phyloP scores from a whole-genome alignment of 2,329 filamentous ascomycete species.

The Colletotrichum costaricense region DNA sequence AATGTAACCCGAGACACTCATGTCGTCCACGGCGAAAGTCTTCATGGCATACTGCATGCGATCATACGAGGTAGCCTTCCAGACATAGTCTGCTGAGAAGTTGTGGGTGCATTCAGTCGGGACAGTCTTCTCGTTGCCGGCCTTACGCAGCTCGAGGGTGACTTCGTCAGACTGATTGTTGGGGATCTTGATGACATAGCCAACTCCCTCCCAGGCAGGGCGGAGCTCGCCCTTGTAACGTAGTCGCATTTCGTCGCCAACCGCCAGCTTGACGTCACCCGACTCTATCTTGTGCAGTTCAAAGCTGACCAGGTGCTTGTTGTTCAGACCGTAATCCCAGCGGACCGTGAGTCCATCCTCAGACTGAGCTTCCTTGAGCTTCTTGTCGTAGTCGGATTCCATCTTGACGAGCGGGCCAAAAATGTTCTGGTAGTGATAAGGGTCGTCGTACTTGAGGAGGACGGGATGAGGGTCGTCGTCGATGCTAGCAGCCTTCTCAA shows the following conservation, averaged over 20 bases:
- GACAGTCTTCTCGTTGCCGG: slow-evolving; percentile 94
- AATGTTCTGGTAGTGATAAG: slow-evolving; percentile 98
- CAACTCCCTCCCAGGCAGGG: slow-evolving; percentile 94
- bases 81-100: slow-evolving; percentile 98
- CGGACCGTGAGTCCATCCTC: slow-evolving; percentile 95
- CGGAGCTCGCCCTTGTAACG: slow-evolving; percentile 96
- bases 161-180: slow-evolving; percentile 99
- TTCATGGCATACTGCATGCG: slow-evolving; percentile 99
- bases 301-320: slow-evolving; percentile 96
- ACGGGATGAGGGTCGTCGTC: slow-evolving; percentile 97
- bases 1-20: slow-evolving; percentile 98
- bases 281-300: slow-evolving; percentile 96
- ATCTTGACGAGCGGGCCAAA: slow-evolving; percentile 99
- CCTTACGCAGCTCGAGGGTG: slow-evolving; percentile 91
- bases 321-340: slow-evolving; percentile 96
- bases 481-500: slow-evolving; percentile 90
- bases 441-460: slow-evolving; percentile 93
- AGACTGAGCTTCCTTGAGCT: slow-evolving; percentile 97
- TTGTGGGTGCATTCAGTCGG: slow-evolving; percentile 97
- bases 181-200: slow-evolving; percentile 98
- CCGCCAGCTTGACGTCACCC: slow-evolving; percentile 96
- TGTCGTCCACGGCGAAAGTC: slow-evolving; percentile 96
- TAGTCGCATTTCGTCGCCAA: slow-evolving; percentile 97
- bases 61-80: slow-evolving; percentile 99
- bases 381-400: slow-evolving; percentile 98